Conservation (phyloP, 2,329 filamentous ascomycete species). For the Chaetomiaceae sp. region DNA sequence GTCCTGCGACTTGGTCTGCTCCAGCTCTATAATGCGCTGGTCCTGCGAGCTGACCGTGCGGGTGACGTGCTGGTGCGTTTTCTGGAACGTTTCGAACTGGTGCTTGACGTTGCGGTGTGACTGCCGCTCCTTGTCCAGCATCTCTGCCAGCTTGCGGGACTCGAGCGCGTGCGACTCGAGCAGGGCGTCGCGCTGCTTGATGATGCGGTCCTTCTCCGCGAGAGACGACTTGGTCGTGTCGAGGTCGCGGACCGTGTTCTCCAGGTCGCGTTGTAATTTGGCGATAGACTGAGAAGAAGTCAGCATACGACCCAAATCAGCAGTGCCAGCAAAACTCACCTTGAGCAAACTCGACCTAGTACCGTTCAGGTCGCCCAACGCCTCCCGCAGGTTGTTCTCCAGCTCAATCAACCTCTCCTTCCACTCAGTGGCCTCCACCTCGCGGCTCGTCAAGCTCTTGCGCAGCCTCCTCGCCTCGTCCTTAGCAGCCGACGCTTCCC, state of each 20-base stretch:
- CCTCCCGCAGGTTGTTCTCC: slow-evolving; percentile 80
- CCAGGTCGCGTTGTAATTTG: slow-evolving; percentile 81
- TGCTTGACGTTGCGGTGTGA: slow-evolving; percentile 80
- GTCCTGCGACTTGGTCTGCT: slow-evolving; percentile 70
- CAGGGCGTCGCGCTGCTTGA: slow-evolving; percentile 82
- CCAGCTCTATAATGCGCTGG: slow-evolving; percentile 76
- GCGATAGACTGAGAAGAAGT: slow-evolving; percentile 58
- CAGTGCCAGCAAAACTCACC: slow-evolving; percentile 38
- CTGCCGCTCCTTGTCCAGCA: slow-evolving; percentile 85
- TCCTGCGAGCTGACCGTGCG: slow-evolving; percentile 82
- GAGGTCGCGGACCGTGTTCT: slow-evolving; percentile 75
- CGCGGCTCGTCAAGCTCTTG: slow-evolving; percentile 74
- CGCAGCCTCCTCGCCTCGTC: slow-evolving; percentile 78
- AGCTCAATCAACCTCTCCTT: slow-evolving; percentile 86
- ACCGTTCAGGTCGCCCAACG: slow-evolving; percentile 80
- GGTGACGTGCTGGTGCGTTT: slow-evolving; percentile 80
- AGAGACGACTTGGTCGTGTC: slow-evolving; percentile 70
- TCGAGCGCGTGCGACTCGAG: slow-evolving; percentile 87
- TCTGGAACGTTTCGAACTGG: slow-evolving; percentile 81
- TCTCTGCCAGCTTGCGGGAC: slow-evolving; percentile 72
- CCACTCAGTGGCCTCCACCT: slow-evolving; percentile 85
- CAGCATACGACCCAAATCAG: not conserved
- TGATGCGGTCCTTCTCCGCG: slow-evolving; percentile 83
- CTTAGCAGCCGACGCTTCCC: slow-evolving; percentile 72
- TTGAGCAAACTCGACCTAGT: slow-evolving; percentile 80